A percentile compares a stretch with the other conserved stretches of the same genome.
phyloP scores from a whole-genome alignment of 2,329 filamentous ascomycete species.

The Colletotrichum lentis region DNA sequence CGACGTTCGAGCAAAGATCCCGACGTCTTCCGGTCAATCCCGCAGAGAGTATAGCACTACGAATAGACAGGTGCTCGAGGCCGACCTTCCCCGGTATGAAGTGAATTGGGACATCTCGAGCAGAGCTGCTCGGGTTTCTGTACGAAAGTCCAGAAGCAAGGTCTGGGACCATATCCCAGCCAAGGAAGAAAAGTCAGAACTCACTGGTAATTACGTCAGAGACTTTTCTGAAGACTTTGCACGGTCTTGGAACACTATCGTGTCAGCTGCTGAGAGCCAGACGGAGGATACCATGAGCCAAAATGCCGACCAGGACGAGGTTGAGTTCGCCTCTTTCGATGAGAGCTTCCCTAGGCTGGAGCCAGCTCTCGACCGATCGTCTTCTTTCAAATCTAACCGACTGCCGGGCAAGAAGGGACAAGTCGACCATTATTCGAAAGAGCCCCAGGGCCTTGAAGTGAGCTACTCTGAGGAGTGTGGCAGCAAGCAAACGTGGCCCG shows the following conservation, averaged over 20 bases:
- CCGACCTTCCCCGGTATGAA: conserved; percentile 30
- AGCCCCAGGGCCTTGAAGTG: conserved; percentile 58
- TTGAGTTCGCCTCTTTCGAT: conserved; percentile 51
- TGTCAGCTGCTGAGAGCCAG: conserved; percentile 19
- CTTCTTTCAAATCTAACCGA: conserved; percentile 19
- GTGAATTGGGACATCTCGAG: conserved; percentile 34
- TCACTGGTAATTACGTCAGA: conserved; percentile 59
- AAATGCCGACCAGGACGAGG: conserved; percentile 42
- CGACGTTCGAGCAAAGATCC: conserved; percentile 39
- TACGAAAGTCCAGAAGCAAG: conserved; percentile 37
- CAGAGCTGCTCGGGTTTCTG: conserved; percentile 26
- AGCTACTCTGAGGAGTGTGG: conserved; percentile 56
- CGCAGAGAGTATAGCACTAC: conserved; percentile 34
- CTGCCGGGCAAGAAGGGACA: conserved; percentile 38
- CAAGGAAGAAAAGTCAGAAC: conserved; percentile 12
- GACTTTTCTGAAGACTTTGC: conserved; percentile 64
- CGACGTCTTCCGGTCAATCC: conserved; percentile 30
- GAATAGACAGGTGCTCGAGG: conserved; percentile 31
- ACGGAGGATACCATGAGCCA: conserved; percentile 22
- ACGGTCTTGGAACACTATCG: conserved; percentile 50
- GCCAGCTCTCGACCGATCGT: conserved; percentile 44
- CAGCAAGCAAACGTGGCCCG: conserved; percentile 47
- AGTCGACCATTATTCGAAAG: conserved; percentile 53
- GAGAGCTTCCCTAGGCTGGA: conserved; percentile 52
- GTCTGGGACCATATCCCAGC: conserved; percentile 26